Evolutionary conservation across 148 eudicot species (phyloP).

Genomic region (Suaeda aralocaspica): DNA sequence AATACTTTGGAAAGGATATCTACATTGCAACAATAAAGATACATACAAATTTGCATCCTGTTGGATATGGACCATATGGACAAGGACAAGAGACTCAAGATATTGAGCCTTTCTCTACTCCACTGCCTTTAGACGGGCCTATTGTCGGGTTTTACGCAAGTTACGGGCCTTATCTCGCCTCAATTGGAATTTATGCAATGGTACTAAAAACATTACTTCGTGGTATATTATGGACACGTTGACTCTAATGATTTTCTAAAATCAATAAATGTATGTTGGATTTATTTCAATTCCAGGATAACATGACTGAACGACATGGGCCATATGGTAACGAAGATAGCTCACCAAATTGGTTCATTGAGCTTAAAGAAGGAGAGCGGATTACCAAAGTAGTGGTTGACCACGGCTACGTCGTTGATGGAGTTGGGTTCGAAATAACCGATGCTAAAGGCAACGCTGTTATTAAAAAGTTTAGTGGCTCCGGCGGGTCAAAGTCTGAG

Average conservation of each 20-base stretch:
- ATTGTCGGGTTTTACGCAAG: neutral
- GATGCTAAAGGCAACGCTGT: neutral
- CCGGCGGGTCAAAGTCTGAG: neutral
- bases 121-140: neutral
- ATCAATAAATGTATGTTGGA: neutral
- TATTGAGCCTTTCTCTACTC: neutral
- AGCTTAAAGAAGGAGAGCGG: neutral
- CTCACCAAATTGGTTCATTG: neutral
- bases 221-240: neutral
- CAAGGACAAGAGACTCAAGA: neutral
- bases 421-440: neutral
- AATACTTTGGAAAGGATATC: neutral
- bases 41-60: neutral
- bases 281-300: neutral
- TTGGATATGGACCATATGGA: neutral
- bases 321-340: neutral
- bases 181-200: neutral
- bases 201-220: neutral
- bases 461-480: neutral
- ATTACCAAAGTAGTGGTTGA: neutral
- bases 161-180: neutral
- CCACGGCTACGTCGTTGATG: neutral
- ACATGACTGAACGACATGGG: neutral
- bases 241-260: neutral
- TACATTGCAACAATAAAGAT: neutral